Evolutionary conservation across 495 filamentous ascomycete genomes (phyloP), one percentile per base, ranked within the genome.

Genomic region (Haplographium delicatum): DNA sequence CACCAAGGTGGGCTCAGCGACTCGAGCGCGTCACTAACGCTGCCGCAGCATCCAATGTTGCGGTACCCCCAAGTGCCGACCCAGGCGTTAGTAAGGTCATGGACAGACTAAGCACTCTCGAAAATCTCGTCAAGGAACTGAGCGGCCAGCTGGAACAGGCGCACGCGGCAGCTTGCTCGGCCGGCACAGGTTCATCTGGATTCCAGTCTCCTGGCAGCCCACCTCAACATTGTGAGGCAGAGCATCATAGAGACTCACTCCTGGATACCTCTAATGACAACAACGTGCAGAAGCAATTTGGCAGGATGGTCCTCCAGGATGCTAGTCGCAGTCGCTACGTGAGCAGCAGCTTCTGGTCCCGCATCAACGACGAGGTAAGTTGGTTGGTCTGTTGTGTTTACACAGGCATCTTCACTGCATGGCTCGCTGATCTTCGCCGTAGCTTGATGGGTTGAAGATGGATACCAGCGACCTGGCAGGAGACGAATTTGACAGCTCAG

Each of bases 101-200:
- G 70, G 70, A 76, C 3, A 67, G 78, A 45, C 54, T 83, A 31
- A 70, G 64, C 7, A 69, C 59, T 3, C 72, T 82, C 8, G 79
- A 83, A 57, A 62, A 53, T 6, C 68, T 83, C 6, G 76, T 83
- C 18, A 75, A 72, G 47, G 73, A 78, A n/a, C 61, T 82, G 27
- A 74, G 67, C n/a, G 58, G 62, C 9, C 72, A 79, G 58, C 60
- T 49, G 34, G 46, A 49, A 27, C 33, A 40, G 23, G 46, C 46
- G 40, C 25, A 49, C 24, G 46, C 46, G 16, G 46, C 46, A 18
- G 34, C 31, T 49, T 8, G 16, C n/a, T 28, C 27, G 13, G 44
- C 24, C 18, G 44, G 16, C n/a, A 24, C 20, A 16, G 34, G 34
- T 11, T 49, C 46, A 9, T 49, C 46, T 18, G 46, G 46, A 15